Base-by-base conservation (phyloP, 2,329 filamentous ascomycete species). In the Pseudogymnoascus sp. region DNA sequence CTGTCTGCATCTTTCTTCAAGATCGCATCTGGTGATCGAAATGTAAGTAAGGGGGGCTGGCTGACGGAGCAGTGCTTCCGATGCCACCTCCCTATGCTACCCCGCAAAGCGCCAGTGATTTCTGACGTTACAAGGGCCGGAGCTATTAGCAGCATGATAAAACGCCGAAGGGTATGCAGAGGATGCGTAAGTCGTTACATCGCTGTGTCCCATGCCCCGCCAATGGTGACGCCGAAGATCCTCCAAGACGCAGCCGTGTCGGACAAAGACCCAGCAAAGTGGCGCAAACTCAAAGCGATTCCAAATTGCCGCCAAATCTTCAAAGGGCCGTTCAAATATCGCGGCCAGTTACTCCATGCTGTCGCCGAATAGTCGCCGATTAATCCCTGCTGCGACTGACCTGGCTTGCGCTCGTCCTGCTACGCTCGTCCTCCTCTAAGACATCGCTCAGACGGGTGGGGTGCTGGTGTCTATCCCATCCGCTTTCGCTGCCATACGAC, bases 391-490 rank as follows among this genome's bases (percentile, higher is more conserved):
- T 54, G 47, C 47, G 47, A 21, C 47, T 54, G 17, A 71, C 60
- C 54, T 71, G 69, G 50, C 68, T 70, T 1, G 70, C 85, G 67
- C 88, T 89, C 11, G 88, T 90, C 21, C 88, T 83, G 71, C 88
- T 90, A 59, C 85, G 81, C 74, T 95, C 90, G 67, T 94, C 90
- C 65, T 95, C 88, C 70, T 91, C 91, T 70, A 94, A 81, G 29
- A 96, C 92, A 74, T 96, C 92, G 72, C 91, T 96, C 65, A 96
- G 78, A 62, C 92, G 80, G 7, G 92, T 96, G 0, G 92, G 92
- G 74, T 96, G 91, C 67, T 94, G 90, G 73, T 96, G 92, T 61
- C 86, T 82, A 65, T 94, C 89, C 90, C 90, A 95, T 13, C 84
- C 86, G 2, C 85, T 81, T 1, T 83, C 82, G 6, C 79, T 74